phyloP scores from a whole-genome alignment of 768 basidiomycete genomes.

The Astraeus odoratus region DNA sequence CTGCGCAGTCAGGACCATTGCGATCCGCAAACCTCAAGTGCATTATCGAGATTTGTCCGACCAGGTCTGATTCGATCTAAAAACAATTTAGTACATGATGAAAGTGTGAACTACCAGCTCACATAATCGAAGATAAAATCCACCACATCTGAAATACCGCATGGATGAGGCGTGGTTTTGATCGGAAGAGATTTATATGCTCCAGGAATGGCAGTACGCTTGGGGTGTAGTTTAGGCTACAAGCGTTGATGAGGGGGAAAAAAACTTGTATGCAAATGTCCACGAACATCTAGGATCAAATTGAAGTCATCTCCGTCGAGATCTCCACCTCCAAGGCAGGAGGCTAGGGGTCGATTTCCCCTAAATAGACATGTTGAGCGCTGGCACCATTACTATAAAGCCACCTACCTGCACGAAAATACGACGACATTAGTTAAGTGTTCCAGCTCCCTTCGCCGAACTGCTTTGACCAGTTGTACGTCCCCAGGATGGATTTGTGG shows the following conservation, averaged over 20 bases:
- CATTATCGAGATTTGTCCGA: slow-evolving; percentile 35
- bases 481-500: slow-evolving; percentile 51
- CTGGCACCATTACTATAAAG: neutral
- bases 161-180: slow-evolving; percentile 25
- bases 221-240: slow-evolving; percentile 28
- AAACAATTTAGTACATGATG: neutral
- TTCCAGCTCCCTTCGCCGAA: slow-evolving; percentile 31
- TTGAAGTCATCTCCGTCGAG: slow-evolving; percentile 49
- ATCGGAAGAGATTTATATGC: slow-evolving; percentile 32
- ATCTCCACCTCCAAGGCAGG: slow-evolving; percentile 47
- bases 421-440: slow-evolving; percentile 43
- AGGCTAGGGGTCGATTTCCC: slow-evolving; percentile 39
- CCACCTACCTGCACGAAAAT: slow-evolving; percentile 40
- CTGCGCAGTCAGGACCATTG: slow-evolving; percentile 25
- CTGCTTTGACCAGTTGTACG: slow-evolving; percentile 35
- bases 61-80: slow-evolving; percentile 33
- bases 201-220: slow-evolving; percentile 24
- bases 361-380: slow-evolving; percentile 16
- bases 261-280: neutral
- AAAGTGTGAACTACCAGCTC: slow-evolving; percentile 9
- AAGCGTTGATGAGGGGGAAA: slow-evolving; percentile 6
- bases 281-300: slow-evolving; percentile 35
- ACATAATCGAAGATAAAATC: slow-evolving; percentile 45
- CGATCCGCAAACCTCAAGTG: slow-evolving; percentile 40
- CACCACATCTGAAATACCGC: slow-evolving; percentile 37